Conservation (phyloP, 306 rosid species). For the Trichosanthes cucumerina region DNA sequence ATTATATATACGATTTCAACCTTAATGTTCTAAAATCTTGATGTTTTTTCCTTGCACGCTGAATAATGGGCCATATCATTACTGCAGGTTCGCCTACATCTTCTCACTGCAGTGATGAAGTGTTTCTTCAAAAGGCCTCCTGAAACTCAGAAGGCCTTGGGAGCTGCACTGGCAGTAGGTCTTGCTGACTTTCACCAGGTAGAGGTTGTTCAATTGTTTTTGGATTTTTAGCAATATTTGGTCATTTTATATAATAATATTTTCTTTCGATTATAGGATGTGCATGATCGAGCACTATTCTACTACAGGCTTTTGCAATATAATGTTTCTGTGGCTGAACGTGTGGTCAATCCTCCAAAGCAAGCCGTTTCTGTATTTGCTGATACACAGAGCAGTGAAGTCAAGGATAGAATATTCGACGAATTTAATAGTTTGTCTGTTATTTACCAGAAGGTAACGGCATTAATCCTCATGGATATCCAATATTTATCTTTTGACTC, state of each 20-base stretch:
- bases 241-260: slow-evolving; percentile 13
- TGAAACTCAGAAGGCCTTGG: slow-evolving; percentile 82
- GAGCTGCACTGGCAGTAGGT: slow-evolving; percentile 95
- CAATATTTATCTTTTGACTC: neutral
- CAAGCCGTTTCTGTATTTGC: slow-evolving; percentile 99
- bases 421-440: slow-evolving; percentile 97
- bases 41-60: neutral
- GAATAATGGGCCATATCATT: slow-evolving; percentile 21
- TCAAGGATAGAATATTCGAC: slow-evolving; percentile 94
- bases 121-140: slow-evolving; percentile 98
- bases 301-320: slow-evolving; percentile 92
- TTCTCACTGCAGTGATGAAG: slow-evolving; percentile 96
- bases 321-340: slow-evolving; percentile 68
- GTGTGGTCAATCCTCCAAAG: slow-evolving; percentile 91
- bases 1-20: neutral
- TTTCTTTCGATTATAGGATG: slow-evolving; percentile 70
- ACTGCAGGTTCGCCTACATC: slow-evolving; percentile 90
- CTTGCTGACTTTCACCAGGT: slow-evolving; percentile 96
- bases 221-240: neutral
- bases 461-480: slow-evolving; percentile 9
- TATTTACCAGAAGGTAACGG: slow-evolving; percentile 75
- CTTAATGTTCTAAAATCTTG: neutral
- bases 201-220: slow-evolving; percentile 9
- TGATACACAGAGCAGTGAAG: slow-evolving; percentile 94
- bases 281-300: slow-evolving; percentile 90